These are phyloP conservation scores for Aspergillus floridensis DNA, from an alignment of 2,329 filamentous ascomycete genomes.

Conservation along the genomic window DNA sequence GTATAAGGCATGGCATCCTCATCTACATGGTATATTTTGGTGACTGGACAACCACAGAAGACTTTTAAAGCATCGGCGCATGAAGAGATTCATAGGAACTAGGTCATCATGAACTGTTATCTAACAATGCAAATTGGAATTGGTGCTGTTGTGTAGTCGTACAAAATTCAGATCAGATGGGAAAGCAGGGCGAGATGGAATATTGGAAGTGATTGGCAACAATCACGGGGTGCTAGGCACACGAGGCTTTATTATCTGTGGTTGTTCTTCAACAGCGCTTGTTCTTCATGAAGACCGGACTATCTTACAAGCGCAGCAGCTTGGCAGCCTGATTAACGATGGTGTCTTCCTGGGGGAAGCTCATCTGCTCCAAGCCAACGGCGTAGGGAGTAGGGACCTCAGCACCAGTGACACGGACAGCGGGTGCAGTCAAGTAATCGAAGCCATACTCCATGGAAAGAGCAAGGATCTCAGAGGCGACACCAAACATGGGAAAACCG, in stretches of 20 bases:
- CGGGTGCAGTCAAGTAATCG: slow-evolving; percentile 93
- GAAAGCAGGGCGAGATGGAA: slow-evolving; percentile 7
- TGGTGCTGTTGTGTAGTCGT: slow-evolving; percentile 26
- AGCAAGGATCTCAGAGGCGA: slow-evolving; percentile 88
- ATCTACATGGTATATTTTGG: too few species aligned
- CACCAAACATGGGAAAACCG: slow-evolving; percentile 92
- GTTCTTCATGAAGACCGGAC: slow-evolving; percentile 8
- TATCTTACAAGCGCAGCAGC: slow-evolving; percentile 70
- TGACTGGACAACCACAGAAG: not conserved
- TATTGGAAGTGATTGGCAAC: slow-evolving; percentile 16
- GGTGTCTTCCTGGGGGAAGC: slow-evolving; percentile 84
- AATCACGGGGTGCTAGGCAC: slow-evolving; percentile 33
- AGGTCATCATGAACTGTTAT: not conserved
- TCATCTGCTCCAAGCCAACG: slow-evolving; percentile 87
- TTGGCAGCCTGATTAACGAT: slow-evolving; percentile 88
- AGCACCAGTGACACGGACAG: slow-evolving; percentile 89
- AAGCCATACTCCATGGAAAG: slow-evolving; percentile 97
- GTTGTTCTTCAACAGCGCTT: slow-evolving; percentile 14
- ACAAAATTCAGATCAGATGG: slow-evolving; percentile 18
- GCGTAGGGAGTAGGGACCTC: slow-evolving; percentile 98
- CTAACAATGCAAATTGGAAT: slow-evolving; percentile 12
- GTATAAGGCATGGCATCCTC: too few species aligned
- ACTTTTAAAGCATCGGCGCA: too few species aligned
- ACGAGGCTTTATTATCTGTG: slow-evolving; percentile 30
- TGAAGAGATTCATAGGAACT: too few species aligned